Percentiles rank a stretch among this genome's conserved stretches.
Evolutionary conservation across 1,284 basidiomycete species (phyloP).

Genomic region (Omphalotus olearius): DNA sequence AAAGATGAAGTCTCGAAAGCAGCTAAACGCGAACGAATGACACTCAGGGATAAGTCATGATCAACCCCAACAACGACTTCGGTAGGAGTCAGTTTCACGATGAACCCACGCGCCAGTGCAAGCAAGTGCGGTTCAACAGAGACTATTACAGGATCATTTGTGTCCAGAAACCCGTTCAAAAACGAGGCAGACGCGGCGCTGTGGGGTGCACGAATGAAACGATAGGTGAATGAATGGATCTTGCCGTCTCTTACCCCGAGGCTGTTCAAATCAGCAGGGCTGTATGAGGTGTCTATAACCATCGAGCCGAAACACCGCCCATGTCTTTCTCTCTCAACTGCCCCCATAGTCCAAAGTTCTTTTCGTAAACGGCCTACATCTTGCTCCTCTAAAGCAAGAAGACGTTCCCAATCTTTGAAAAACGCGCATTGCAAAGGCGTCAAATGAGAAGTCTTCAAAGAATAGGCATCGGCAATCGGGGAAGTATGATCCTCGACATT

Average conservation of each 20-base stretch:
- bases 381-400: conserved; percentile 87
- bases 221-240: conserved; percentile 65
- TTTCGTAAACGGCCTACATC: conserved; percentile 80
- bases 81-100: conserved; percentile 65
- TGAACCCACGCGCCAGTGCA: conserved; percentile 82
- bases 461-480: conserved; percentile 73
- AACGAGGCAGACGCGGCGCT: conserved; percentile 37
- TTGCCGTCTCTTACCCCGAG: conserved; percentile 29
- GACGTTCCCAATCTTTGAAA: conserved; percentile 88
- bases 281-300: conserved; percentile 50
- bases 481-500: conserved; percentile 54
- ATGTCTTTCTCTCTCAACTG: conserved; percentile 70
- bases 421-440: conserved; percentile 68
- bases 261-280: conserved; percentile 19
- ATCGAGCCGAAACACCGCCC: conserved; percentile 83
- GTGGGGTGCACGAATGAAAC: conserved; percentile 18
- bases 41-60: conserved; percentile 61
- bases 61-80: conserved; percentile 79
- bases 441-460: conserved; percentile 79
- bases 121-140: conserved; percentile 84
- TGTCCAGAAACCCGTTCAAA: conserved; percentile 74
- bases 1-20: conserved; percentile 18
- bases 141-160: conserved; percentile 80
- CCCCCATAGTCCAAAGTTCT: conserved; percentile 93
- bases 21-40: conserved; percentile 41